Evolutionary conservation across 2,329 filamentous ascomycete genomes (phyloP), one percentile per base, ranked within the genome.

Genomic region (Aspergillus hortae): DNA sequence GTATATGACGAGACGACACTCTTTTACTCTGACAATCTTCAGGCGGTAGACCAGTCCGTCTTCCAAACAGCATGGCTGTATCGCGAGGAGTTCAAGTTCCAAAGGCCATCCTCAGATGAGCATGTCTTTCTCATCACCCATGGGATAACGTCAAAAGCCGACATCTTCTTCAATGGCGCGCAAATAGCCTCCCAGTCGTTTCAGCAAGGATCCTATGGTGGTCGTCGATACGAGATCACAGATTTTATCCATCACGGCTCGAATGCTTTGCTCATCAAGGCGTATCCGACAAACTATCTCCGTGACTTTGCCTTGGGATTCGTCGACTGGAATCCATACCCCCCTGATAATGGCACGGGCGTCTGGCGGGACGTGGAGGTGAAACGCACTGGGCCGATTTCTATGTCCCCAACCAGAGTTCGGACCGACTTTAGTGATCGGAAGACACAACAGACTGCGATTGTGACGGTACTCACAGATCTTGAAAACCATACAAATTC

Each of bases 271-370:
- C 69, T 80, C 1, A 75, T 85, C 15, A 72, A 73, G 36, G 79
- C 76, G 0, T 76, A 84, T 56, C 82, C 83, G 0, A 85, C 83
- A 0, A 73, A 83, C 55, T 85, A 85, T 61, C 73, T 80, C 14
- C 74, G 78, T 21, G 82, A 86, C 54, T 77, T 86, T 48, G 82
- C 78, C 0, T 67, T 84, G 9, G 81, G 81, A 0, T 86, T 83
- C 50, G 77, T 82, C 0, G 82, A 85, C 58, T 85, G 83, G 82
- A 85, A 85, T 49, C 81, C 81, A 0, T 78, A 79, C 49, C 81
- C 83, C 0, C 76, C 80, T 0, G 83, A 86, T 61, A 85, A 85
- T 44, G 83, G 83, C 2, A 84, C 82, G 0, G 83, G 83, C 0
- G 71, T 87, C 7, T 87, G 84, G 84, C 74, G 84, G 4, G 71